Conservation (phyloP, 257 asterid genomes). For the Voacanga thouarsii region DNA sequence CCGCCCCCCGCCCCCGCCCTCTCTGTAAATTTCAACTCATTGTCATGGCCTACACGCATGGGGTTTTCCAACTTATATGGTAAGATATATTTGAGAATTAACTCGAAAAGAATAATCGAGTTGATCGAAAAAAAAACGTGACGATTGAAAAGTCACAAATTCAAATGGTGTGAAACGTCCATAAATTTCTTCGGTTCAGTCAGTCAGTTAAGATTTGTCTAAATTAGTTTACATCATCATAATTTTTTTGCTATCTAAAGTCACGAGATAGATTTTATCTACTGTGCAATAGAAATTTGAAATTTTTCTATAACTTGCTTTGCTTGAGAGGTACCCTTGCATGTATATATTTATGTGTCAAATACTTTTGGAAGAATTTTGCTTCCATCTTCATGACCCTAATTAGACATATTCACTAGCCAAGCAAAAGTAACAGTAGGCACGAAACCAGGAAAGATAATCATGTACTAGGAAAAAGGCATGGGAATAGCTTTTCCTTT, state of each 20-base stretch:
- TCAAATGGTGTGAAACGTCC: no score
- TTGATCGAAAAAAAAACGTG: no score
- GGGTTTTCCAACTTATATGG: slow-evolving; percentile 24
- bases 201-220: no score
- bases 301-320: slow-evolving; percentile 4
- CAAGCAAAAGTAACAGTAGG: not conserved
- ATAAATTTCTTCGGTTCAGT: no score
- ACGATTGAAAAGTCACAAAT: no score
- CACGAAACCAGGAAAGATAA: not conserved
- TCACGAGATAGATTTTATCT: not conserved
- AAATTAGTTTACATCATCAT: no score
- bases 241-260: no score
- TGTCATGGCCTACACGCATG: slow-evolving; percentile 52
- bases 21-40: not conserved
- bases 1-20: no score
- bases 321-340: slow-evolving; percentile 15
- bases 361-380: not conserved
- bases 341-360: not conserved
- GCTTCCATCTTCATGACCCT: not conserved
- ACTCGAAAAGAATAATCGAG: no score
- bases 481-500: slow-evolving; percentile 19
- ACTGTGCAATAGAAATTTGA: not conserved
- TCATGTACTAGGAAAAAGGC: slow-evolving; percentile 9
- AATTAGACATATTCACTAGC: not conserved
- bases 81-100: no score